Percentiles rank a stretch among this genome's conserved stretches.
Evolutionary conservation across 1,284 basidiomycete species (phyloP).

Genomic region (Inonotus hispidus): DNA sequence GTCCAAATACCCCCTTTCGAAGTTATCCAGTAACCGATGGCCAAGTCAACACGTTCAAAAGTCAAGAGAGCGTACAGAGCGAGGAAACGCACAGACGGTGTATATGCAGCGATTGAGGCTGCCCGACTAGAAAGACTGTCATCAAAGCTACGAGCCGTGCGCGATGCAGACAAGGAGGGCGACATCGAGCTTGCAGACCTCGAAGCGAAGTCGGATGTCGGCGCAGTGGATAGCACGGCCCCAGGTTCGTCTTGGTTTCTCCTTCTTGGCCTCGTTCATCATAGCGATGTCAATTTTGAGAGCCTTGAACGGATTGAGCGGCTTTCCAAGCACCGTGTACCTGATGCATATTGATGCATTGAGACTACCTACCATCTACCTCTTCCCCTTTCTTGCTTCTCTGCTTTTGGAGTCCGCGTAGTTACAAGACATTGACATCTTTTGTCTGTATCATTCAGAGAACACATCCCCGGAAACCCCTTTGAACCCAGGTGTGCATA

Average conservation of each 20-base stretch:
- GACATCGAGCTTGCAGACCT: slow-evolving; percentile 26
- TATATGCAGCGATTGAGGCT: slow-evolving; percentile 83
- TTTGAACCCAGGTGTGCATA: slow-evolving; percentile 5
- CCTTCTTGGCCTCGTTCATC: slow-evolving; percentile 14
- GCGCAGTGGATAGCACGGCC: slow-evolving; percentile 27
- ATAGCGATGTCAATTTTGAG: slow-evolving; percentile 14
- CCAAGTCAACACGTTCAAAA: slow-evolving; percentile 90
- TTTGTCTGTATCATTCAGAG: slow-evolving; percentile 1
- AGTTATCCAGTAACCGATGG: slow-evolving; percentile 49
- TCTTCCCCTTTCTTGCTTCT: neutral
- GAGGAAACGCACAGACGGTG: slow-evolving; percentile 78
- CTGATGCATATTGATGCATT: slow-evolving; percentile 15
- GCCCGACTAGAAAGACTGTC: slow-evolving; percentile 78
- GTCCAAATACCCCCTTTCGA: neutral
- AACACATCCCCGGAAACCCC: neutral
- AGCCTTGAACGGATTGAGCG: slow-evolving; percentile 10
- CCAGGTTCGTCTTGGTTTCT: slow-evolving; percentile 28
- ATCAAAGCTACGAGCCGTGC: slow-evolving; percentile 56
- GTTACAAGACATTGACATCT: neutral
- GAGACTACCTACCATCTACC: neutral
- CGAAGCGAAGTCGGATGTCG: slow-evolving; percentile 28
- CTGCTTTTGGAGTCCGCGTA: neutral
- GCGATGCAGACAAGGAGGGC: slow-evolving; percentile 28
- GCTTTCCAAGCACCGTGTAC: neutral
- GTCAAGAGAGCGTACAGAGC: slow-evolving; percentile 80